Evolutionary conservation across 257 asterid species (phyloP), one percentile per base, ranked within the genome.

Genomic region (Solanum corneliomulleri): DNA sequence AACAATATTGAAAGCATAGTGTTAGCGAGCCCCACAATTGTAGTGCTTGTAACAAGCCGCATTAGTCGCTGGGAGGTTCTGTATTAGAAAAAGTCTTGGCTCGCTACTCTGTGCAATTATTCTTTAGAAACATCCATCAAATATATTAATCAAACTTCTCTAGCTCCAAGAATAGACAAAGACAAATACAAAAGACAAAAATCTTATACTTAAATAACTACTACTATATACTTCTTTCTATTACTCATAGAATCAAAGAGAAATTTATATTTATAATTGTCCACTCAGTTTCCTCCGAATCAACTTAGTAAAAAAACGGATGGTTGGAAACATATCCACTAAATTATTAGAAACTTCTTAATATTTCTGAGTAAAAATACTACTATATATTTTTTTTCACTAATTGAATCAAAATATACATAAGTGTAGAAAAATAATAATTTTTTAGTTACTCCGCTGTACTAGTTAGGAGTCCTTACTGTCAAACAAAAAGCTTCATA

Each of bases 121-220:
- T 90, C 93, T 87, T 93, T 85, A 91, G 93, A 91, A 91, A 92
- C 93, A 91, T 90, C 92, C 90, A 86, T 71, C 84, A 14, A 70
- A 85, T 88, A 77, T 66, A 87, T 90, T 88, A 83, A 41, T 81
- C 86, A 74, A 74, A 33, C 71, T 83, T 80, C 88, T 90, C 76
- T 88, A 88, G 69, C 31, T 29, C 85, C 85, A 80, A 80, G 16
- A 20, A 33, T 70, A 49, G 87, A 72, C 70, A 42, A 88, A 90
- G 92, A 93, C 93, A 89, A 90, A 87, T 89, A 89, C 89, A 86
- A 84, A 83, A 71, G 71, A 76, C 37, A 27, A 84, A 83, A 20
- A 31, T 77, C n/a, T 47, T 77, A 7, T 47, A 47, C 33, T 27
- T 56, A 3, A 16, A 68, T 49, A n/a, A 39, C 64, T 68, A 33